Base-by-base conservation (phyloP, 1,139 yeast genomes). In the Sugiyamaella pinicola region DNA sequence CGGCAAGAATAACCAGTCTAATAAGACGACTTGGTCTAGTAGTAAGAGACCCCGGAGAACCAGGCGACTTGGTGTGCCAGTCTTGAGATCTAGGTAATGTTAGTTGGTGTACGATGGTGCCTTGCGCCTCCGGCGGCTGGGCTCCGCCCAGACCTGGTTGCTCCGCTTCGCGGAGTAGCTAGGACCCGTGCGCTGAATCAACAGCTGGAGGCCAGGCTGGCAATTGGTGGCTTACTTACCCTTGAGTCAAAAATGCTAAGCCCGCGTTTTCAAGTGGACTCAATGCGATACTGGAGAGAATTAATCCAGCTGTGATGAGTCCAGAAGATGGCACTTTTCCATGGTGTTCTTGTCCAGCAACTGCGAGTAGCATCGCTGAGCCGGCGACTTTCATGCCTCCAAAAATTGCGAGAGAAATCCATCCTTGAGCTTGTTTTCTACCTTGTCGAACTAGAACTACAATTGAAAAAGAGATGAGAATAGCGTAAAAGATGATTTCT, bases 241-340 rank as follows among this genome's bases (percentile, higher is more conserved):
- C 58, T 35, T 48, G 33, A 19, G 9, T 21, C 8, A 55, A 19
- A 37, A 57, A 50, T 6, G 51, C 46, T 19, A 56, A 38, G 7
- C 53, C 54, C 4, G 59, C 56, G 22, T 47, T 45, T 28, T 50
- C 51, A 17, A 58, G 50, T 8, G 61, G 61, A 17, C 58, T 56
- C 2, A 54, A 33, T 1, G 59, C 52, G 34, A 57, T 53, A n/a
- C 49, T 24, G 4, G 50, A 47, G 24, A 57, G 18, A 24, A 57
- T 44, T 28, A 51, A 41, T 10, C 58, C 58, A 13, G 52, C 54
- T 3, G 47, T 46, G 21, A 56, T 35, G 12, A 55, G 40, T 9
- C 52, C 55, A 10, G 33, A 24, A 19, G 48, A 35, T 4, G 60
- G 60, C 6, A 28, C 35, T 12, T 49, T 42, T 2, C 45, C 50